Percentiles rank a stretch among this genome's conserved stretches.
Conservation (phyloP, 1,284 basidiomycete genomes). For the Phellopilus nigrolimitatus region DNA sequence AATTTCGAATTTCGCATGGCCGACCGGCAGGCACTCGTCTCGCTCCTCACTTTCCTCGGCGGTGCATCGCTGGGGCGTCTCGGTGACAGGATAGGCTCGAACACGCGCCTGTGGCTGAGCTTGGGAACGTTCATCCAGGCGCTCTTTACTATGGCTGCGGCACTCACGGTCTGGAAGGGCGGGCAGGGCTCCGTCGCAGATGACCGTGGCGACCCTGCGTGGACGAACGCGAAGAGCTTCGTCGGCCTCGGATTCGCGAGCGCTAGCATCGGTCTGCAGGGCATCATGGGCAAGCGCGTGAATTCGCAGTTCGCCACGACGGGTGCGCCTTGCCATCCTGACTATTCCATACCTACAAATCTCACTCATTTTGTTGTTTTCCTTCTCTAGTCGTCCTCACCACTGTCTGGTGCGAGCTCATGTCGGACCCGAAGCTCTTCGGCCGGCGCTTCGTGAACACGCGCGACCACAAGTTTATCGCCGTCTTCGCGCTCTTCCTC, state of each 20-base stretch:
- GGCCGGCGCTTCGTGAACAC: conserved; percentile 47
- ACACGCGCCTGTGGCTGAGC: conserved; percentile 72
- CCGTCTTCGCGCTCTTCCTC: conserved; percentile 63
- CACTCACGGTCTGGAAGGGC: conserved; percentile 63
- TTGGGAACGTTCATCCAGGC: conserved; percentile 69
- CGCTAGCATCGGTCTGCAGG: conserved; percentile 73
- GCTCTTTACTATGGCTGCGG: conserved; percentile 67
- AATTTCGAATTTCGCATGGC: conserved; percentile 64
- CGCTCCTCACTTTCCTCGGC: conserved; percentile 66
- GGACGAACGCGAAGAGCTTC: conserved; percentile 63
- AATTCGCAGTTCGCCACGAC: conserved; percentile 78
- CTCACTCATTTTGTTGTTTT: conserved; percentile 5
- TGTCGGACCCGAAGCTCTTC: conserved; percentile 74
- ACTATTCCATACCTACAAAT: conserved; percentile 7
- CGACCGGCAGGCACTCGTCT: conserved; percentile 79
- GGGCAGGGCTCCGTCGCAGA: conserved; percentile 51
- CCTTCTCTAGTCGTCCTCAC: conserved; percentile 54
- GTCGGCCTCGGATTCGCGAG: conserved; percentile 73
- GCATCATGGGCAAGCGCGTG: conserved; percentile 78
- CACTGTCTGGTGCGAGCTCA: conserved; percentile 83
- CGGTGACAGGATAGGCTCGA: conserved; percentile 65
- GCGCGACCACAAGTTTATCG: conserved; percentile 72
- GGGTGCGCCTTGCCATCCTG: conserved; percentile 42
- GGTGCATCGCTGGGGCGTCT: conserved; percentile 72
- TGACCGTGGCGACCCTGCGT: conserved; percentile 56